Base-by-base conservation (phyloP, 441 rosid species). In the Bruguiera hainesii region DNA sequence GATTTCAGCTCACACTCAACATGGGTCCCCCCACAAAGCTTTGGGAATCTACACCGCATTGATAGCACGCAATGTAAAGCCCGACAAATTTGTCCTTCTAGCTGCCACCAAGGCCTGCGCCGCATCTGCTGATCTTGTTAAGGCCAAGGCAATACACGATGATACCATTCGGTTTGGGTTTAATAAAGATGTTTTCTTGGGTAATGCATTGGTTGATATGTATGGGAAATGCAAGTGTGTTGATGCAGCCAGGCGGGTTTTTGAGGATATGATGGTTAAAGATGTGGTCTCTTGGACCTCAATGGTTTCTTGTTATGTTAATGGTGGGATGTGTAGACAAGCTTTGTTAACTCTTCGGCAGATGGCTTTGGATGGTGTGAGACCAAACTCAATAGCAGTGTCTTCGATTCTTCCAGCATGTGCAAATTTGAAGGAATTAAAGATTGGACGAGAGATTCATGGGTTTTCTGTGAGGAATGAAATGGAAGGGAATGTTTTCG, bases 201-300 rank as follows among this genome's bases (percentile, higher is more conserved):
- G 74, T 8, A 79, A 75, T 64, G 72, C 72, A 11, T 52, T 79
- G 72, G 62, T 75, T 75, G 72, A 70, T 69, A 72, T 79, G 82
- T 75, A 68, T 52, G 69, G 73, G 15, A 72, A 75, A 60, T 67
- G 74, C 31, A 69, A 56, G 29, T 68, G 11, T 6, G 42, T 75
- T 26, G 76, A 65, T 29, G 69, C 71, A 55, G 75, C 79, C 2
- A 70, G 65, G 35, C 16, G 61, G 48, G 71, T 60, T 66, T 79
- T 75, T 73, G 70, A 75, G 57, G 63, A 51, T 25, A 53, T 79
- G 30, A 29, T 15, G 30, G 48, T 68, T 67, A 79, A 64, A 65
- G 72, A 75, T 63, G 79, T 75, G 46, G 70, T 75, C 63, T 61
- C 75, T 42, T 75, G 77, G 79, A 75, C 75, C 46, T 70, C 75